Base-by-base conservation (phyloP, 768 basidiomycete species). In the Pleurotus giganteus region DNA sequence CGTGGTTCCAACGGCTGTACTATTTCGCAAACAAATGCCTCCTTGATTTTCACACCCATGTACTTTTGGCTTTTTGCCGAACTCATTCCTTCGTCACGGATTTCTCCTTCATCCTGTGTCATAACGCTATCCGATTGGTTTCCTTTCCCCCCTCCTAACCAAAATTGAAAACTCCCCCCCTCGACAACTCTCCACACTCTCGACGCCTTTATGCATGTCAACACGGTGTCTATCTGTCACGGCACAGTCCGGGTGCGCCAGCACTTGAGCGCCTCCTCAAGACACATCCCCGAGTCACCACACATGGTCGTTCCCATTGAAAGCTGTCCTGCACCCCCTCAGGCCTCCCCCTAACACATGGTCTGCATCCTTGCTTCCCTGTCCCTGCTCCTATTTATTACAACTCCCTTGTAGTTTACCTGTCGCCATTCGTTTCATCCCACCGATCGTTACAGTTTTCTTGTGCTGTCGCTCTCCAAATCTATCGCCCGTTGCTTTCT, bases 121-220 rank as follows among this genome's bases (percentile, higher is more conserved):
- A 11, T 41, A 13, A 15, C 19, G 39, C 19, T 45, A 19, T 45
- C 44, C 44, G 32, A 34, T 34, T 34, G 32, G 7, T 34, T 7
- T n/a, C n/a, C n/a, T n/a, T n/a, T 41, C 19, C 39, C 19, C 12
- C 39, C 39, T 45, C 26, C 44, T 45, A 51, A 51, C 34, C 49
- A 51, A 51, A 51, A 51, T 12, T 51, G 49, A 36, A 51, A 19
- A 36, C 31, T 37, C 29, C 34, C 21, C 34, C n/a, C n/a, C 21
- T 37, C 21, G 12, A 23, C 15, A 17, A 15, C 34, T 37, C 27
- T 15, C 23, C 19, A 29, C 29, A 15, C 49, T 17, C 17, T 51
- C 32, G 21, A 51, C 49, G 31, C 27, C 11, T 23, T n/a, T 17
- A 23, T 29, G 27, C 46, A 28, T 32, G 46, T 47, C 13, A 47